These are phyloP conservation scores for Eutrema japonicum DNA, from an alignment of 345 rosid genomes.

Conservation along the genomic window DNA sequence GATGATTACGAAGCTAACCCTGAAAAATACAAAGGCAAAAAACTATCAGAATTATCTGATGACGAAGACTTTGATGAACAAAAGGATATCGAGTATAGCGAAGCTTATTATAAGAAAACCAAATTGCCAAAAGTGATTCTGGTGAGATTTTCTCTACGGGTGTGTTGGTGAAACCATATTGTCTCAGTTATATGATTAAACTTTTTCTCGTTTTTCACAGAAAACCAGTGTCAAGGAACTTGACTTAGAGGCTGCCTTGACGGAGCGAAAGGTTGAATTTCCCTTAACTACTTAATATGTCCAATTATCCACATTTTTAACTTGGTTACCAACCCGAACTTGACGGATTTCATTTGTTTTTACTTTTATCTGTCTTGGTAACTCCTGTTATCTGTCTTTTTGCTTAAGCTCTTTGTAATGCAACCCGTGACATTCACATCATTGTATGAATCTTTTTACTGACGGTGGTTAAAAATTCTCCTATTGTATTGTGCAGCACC, in stretches of 20 bases:
- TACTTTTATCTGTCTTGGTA: neutral
- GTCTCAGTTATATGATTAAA: constrained; percentile 32
- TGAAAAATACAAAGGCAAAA: constrained; percentile 76
- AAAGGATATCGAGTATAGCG: constrained; percentile 58
- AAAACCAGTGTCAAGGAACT: constrained; percentile 93
- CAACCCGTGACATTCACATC: neutral
- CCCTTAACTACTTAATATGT: constrained; percentile 10
- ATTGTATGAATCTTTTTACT: constrained; percentile 16
- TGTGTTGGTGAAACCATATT: constrained; percentile 9
- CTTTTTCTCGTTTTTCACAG: constrained; percentile 48
- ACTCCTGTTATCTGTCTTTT: no score
- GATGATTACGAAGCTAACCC: constrained; percentile 88
- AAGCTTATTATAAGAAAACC: constrained; percentile 66
- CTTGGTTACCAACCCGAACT: neutral
- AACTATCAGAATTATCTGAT: constrained; percentile 79
- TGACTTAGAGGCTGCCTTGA: constrained; percentile 86
- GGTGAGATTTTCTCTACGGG: constrained; percentile 51
- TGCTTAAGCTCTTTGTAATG: neutral
- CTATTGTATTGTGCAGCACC: constrained; percentile 52
- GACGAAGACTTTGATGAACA: constrained; percentile 74
- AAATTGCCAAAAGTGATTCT: constrained; percentile 64
- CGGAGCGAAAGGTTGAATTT: constrained; percentile 75
- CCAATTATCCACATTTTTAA: neutral
- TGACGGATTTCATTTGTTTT: neutral
- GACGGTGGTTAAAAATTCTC: constrained; percentile 18